phyloP scores from a whole-genome alignment of 345 rosid species.

The Eucalyptus polyanthemos region DNA sequence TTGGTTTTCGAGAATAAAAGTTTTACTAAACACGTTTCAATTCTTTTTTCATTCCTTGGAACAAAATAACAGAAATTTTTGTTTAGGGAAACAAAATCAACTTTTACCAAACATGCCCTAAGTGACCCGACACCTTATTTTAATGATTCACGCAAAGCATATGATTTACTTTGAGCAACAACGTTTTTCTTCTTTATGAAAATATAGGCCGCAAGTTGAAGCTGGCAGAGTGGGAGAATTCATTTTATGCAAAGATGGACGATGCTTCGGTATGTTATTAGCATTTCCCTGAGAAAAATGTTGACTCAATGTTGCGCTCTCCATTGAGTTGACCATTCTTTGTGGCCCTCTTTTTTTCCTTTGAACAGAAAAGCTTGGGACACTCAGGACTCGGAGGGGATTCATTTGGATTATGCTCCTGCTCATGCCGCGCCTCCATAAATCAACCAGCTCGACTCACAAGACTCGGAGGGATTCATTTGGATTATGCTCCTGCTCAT shows the following conservation, averaged over 20 bases:
- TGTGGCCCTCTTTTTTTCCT: not conserved
- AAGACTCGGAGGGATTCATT: not conserved
- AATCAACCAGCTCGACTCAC: not conserved
- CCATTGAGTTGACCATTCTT: not conserved
- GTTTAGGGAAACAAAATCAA: fast-evolving
- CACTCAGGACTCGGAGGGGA: not conserved
- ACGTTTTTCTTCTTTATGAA: not conserved
- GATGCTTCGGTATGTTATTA: not conserved
- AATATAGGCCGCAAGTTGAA: not conserved
- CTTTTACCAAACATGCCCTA: too few relatives aligned
- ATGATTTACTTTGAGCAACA: not conserved
- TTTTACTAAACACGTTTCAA: too few relatives aligned
- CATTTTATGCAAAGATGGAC: not conserved
- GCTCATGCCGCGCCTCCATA: too few relatives aligned
- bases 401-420: not conserved
- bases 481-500: too few relatives aligned
- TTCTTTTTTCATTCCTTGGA: fast-evolving
- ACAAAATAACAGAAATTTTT: too few relatives aligned
- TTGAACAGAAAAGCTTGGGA: not conserved
- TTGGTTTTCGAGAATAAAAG: too few relatives aligned
- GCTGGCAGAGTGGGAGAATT: not conserved
- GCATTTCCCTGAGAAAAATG: not conserved
- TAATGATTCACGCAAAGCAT: too few relatives aligned
- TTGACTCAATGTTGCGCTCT: not conserved
- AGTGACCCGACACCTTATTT: too few relatives aligned